These are phyloP conservation scores for Pelargonium fulgidum DNA, from an alignment of 441 rosid species.

Conservation along the genomic window DNA sequence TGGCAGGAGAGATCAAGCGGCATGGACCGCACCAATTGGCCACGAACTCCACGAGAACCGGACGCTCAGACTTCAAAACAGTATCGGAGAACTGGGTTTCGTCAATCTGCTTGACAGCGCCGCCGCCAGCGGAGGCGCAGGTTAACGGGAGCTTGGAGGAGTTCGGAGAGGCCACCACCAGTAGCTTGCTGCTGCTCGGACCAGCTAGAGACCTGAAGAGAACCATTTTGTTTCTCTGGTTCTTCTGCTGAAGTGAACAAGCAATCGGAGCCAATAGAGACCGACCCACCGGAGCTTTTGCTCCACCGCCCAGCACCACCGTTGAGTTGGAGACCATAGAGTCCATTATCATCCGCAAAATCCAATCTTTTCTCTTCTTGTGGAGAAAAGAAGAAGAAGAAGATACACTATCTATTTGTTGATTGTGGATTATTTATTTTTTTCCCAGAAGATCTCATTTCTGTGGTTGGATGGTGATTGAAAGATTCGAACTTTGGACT, in stretches of 20 bases:
- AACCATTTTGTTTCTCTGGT: not conserved
- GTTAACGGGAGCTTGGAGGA: slow-evolving; percentile 16
- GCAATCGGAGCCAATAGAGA: not conserved
- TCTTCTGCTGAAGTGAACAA: not conserved
- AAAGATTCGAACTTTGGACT: not conserved
- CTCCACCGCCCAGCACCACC: not conserved
- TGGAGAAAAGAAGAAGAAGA: not conserved
- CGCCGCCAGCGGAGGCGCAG: slow-evolving; percentile 26
- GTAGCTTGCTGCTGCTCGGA: not conserved
- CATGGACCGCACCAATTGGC: slow-evolving; percentile 90
- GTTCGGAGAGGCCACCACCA: not conserved
- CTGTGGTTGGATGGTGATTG: not conserved
- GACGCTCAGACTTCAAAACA: slow-evolving; percentile 58
- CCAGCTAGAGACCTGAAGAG: not conserved
- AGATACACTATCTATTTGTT: not conserved
- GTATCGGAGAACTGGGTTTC: slow-evolving; percentile 46
- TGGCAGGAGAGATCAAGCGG: slow-evolving; percentile 66
- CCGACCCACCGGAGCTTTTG: not conserved
- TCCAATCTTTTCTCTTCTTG: not conserved
- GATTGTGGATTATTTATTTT: not conserved
- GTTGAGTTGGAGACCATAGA: not conserved
- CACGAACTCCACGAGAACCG: slow-evolving; percentile 77
- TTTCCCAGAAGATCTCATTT: not conserved
- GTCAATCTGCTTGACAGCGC: slow-evolving; percentile 37
- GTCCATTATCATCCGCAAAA: not conserved